phyloP scores from a whole-genome alignment of 202 grass and related monocot species.

The Hordeum pubiflorum region DNA sequence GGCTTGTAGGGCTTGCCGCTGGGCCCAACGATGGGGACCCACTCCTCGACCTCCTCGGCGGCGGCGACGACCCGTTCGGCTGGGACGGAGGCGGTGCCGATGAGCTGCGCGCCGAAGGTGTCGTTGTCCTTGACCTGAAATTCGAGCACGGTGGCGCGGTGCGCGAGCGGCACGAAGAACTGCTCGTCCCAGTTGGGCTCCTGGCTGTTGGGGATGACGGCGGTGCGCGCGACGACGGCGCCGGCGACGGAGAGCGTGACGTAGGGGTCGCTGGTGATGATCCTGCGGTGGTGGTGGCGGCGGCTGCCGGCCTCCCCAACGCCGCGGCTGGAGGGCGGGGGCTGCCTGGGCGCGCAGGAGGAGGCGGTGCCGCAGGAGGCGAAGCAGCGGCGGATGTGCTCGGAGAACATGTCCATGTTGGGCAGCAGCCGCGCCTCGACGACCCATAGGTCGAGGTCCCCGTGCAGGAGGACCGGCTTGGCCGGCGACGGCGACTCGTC shows the following conservation, averaged over 20 bases:
- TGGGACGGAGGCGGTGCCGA: constrained; percentile 58
- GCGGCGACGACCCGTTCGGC: constrained; percentile 16
- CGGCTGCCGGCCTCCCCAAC: background rate
- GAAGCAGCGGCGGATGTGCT: constrained; percentile 61
- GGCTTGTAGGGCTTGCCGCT: constrained; percentile 58
- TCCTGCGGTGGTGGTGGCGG: constrained; percentile 37
- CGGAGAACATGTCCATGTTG: constrained; percentile 94
- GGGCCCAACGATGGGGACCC: constrained; percentile 54
- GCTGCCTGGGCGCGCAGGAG: constrained; percentile 23
- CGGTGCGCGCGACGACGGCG: constrained; percentile 75
- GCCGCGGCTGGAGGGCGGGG: background rate
- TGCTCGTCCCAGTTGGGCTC: constrained; percentile 65
- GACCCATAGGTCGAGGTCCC: constrained; percentile 78
- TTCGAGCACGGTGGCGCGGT: constrained; percentile 44
- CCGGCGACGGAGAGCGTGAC: constrained; percentile 66
- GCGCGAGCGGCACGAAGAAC: constrained; percentile 74
- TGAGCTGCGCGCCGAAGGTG: constrained; percentile 72
- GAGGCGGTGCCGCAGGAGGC: constrained; percentile 39
- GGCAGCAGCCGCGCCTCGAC: constrained; percentile 71
- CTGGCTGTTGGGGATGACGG: constrained; percentile 68
- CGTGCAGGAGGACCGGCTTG: constrained; percentile 55
- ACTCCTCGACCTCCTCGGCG: constrained; percentile 29
- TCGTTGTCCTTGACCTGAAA: constrained; percentile 96
- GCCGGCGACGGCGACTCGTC: constrained; percentile 21
- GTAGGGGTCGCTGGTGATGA: constrained; percentile 97